These are phyloP conservation scores for Chlamydomonas schloesseri DNA, from an alignment of 139 green algal genomes.

Conservation along the genomic window DNA sequence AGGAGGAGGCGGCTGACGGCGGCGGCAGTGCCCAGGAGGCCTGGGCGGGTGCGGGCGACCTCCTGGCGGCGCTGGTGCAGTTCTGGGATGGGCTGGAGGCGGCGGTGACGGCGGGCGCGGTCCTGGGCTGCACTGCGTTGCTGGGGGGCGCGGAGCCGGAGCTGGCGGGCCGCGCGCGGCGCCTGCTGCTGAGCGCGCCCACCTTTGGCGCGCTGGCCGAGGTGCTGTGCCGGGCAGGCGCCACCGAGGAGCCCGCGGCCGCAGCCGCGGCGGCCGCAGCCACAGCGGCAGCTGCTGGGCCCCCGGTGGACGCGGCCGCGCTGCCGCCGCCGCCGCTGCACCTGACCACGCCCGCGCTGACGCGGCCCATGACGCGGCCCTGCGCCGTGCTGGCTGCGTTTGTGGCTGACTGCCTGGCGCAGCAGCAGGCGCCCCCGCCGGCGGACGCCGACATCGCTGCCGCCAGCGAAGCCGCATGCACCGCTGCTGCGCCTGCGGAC, in stretches of 20 bases:
- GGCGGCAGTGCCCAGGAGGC: no score
- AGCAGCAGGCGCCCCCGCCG: background rate
- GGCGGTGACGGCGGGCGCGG: slow-evolving; percentile 7
- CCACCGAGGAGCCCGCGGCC: no score
- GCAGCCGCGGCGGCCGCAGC: background rate
- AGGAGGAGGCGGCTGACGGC: background rate
- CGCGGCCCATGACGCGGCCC: background rate
- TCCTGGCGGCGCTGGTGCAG: slow-evolving; percentile 13
- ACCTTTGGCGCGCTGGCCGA: background rate
- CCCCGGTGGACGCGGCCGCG: background rate
- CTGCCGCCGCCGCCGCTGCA: background rate
- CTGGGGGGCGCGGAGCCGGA: background rate
- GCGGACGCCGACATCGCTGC: no score
- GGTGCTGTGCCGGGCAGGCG: background rate
- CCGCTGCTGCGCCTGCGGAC: background rate
- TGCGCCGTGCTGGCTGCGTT: slow-evolving; percentile 1
- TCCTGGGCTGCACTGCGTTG: background rate
- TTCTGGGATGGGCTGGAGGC: slow-evolving; percentile 25
- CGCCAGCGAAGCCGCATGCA: no score
- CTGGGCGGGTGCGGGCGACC: background rate
- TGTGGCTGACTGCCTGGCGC: background rate
- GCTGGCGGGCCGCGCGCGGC: background rate
- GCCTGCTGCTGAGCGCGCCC: background rate
- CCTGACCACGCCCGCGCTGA: background rate
- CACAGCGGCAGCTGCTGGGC: background rate